Conservation (phyloP, 2,329 filamentous ascomycete genomes). For the Aspergillus floridensis region DNA sequence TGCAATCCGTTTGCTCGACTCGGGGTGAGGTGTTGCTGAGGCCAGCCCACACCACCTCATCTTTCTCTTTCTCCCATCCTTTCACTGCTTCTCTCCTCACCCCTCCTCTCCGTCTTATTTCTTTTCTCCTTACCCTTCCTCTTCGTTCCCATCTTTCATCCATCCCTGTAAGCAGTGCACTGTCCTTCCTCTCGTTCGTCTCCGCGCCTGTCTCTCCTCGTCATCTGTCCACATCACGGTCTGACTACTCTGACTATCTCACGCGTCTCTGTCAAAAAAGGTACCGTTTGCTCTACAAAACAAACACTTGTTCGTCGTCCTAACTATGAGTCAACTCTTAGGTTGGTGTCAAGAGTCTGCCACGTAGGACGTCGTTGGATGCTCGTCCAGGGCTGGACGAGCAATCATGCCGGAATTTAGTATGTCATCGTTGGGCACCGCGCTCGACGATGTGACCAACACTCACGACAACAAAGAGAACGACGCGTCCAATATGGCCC, state of each 20-base stretch:
- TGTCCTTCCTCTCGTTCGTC: neutral
- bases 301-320: neutral
- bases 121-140: neutral
- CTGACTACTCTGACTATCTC: neutral
- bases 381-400: neutral
- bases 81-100: neutral
- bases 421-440: constrained; percentile 21
- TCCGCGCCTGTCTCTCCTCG: neutral
- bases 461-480: constrained; percentile 22
- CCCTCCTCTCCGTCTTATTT: neutral
- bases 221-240: no score
- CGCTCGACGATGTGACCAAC: constrained; percentile 21
- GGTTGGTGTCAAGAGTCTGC: neutral
- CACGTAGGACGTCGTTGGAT: neutral
- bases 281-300: neutral
- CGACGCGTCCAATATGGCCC: constrained; percentile 32
- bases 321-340: no score
- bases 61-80: neutral
- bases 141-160: neutral
- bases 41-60: neutral
- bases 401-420: constrained; percentile 22
- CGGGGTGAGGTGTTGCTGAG: neutral
- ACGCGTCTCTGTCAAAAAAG: neutral
- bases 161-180: neutral
- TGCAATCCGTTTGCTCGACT: neutral